phyloP scores from a whole-genome alignment of 108 stramenopile species.

The Chaetoceros muelleri region DNA sequence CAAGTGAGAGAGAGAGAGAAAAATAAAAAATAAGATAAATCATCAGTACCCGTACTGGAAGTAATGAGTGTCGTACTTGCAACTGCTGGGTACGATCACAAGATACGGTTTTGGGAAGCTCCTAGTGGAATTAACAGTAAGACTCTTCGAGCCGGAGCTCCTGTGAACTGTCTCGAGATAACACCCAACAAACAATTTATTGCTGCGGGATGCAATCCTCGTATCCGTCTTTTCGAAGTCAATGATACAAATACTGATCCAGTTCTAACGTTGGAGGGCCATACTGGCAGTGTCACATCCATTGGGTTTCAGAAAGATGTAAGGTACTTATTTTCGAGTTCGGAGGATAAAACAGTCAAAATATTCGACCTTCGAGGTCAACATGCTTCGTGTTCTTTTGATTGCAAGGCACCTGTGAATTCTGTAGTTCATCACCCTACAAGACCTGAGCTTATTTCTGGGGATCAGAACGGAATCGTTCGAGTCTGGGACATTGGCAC shows the following conservation, averaged over 20 bases:
- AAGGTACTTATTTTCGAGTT: constrained; percentile 82
- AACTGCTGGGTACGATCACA: constrained; percentile 95
- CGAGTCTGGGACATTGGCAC: constrained; percentile 81
- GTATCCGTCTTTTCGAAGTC: constrained; percentile 87
- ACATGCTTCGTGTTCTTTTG: constrained; percentile 82
- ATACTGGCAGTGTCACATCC: constrained; percentile 84
- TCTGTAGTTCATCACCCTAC: constrained; percentile 89
- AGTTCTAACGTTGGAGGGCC: constrained; percentile 72
- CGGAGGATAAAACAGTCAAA: constrained; percentile 79
- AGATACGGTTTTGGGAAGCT: constrained; percentile 98
- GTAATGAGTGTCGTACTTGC: constrained; percentile 94
- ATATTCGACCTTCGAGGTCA: constrained; percentile 90
- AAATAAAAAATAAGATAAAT: too few species aligned
- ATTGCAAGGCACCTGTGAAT: constrained; percentile 79
- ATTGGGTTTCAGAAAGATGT: constrained; percentile 95
- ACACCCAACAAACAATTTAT: constrained; percentile 92
- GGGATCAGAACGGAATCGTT: constrained; percentile 82
- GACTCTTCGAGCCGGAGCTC: constrained; percentile 17
- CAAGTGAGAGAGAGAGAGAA: too few species aligned
- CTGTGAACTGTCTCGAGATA: constrained; percentile 92
- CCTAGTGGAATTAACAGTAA: constrained; percentile 18
- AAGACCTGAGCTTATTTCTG: constrained; percentile 88
- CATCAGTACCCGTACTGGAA: too few species aligned
- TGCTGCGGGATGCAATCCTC: constrained; percentile 94
- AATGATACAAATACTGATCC: constrained; percentile 51